Evolutionary conservation across 2,329 filamentous ascomycete species (phyloP), one percentile per base, ranked within the genome.

Genomic region (Paracoccidioides brasiliensis): DNA sequence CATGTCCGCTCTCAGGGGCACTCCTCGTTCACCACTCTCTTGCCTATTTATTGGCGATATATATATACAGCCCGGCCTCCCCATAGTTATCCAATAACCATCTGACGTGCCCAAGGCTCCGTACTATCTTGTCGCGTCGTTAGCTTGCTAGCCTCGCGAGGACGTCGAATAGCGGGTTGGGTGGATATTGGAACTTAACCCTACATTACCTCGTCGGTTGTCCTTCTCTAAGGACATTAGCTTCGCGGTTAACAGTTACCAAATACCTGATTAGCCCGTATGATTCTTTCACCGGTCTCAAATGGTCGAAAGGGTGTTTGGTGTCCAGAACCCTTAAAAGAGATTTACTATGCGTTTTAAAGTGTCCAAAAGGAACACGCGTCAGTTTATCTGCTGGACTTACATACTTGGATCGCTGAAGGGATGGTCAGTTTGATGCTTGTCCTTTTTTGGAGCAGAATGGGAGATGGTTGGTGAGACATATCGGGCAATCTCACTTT

Each of bases 131-230:
- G 80, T 55, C 48, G 78, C 80, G 81, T 83, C 80, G 74, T 22
- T 63, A 72, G 76, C 69, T 77, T 66, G 74, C 75, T 71, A 74
- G 63, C 62, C 55, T 59, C 59, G 61, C 60, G 58, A 61, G 61
- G 63, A 22, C 58, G 62, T 74, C 72, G 70, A 71, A 65, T 68
- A 66, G 67, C 67, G 70, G 74, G 73, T 73, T 80, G 78, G 80
- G 84, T 81, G 42, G 77, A 73, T 76, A 73, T 85, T 83, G 88
- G 87, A 90, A 90, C 87, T 90, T 95, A 95, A 95, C 90, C 90
- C 90, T 95, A 95, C 86, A 80, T 76, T 76, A 72, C 75, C 51
- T 69, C 71, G 76, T 82, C 86, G 86, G 88, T 83, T 82, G 67
- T 70, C 64, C 64, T 58, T 66, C 61, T 64, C 59, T 44, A 45